These are phyloP conservation scores for Chlorencoelia australis DNA, from an alignment of 2,329 filamentous ascomycete genomes.

Conservation along the genomic window DNA sequence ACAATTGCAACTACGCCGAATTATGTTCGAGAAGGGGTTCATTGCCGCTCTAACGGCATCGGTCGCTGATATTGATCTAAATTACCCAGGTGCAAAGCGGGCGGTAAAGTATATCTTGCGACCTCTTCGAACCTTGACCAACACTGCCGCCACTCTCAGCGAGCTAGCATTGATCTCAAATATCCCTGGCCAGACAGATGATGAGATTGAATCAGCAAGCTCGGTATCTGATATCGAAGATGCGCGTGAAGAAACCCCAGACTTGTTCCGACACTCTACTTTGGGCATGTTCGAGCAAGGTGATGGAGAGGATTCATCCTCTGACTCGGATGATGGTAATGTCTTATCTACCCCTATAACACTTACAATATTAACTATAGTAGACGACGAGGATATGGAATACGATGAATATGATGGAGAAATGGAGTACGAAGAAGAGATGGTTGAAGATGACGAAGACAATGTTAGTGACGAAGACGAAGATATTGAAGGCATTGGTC, in stretches of 20 bases:
- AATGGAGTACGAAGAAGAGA: slow-evolving; percentile 85
- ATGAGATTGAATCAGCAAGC: slow-evolving; percentile 78
- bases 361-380: slow-evolving; percentile 27
- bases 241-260: slow-evolving; percentile 86
- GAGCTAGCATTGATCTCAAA: slow-evolving; percentile 55
- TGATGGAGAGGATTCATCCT: slow-evolving; percentile 71
- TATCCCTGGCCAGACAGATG: slow-evolving; percentile 57
- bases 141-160: slow-evolving; percentile 78
- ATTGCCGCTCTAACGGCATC: slow-evolving; percentile 80
- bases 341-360: slow-evolving; percentile 7
- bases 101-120: slow-evolving; percentile 94
- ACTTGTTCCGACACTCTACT: slow-evolving; percentile 92
- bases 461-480: slow-evolving; percentile 83
- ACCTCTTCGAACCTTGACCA: slow-evolving; percentile 77
- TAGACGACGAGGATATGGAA: slow-evolving; percentile 85
- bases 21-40: slow-evolving; percentile 99
- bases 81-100: slow-evolving; percentile 84
- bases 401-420: slow-evolving; percentile 81
- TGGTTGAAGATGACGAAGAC: slow-evolving; percentile 69
- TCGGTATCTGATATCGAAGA: slow-evolving; percentile 84
- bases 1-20: slow-evolving; percentile 74
- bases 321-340: slow-evolving; percentile 51
- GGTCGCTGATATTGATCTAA: slow-evolving; percentile 90
- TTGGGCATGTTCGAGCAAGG: slow-evolving; percentile 87
- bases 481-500: slow-evolving; percentile 73